Percentiles rank a stretch among this genome's conserved stretches.
These are phyloP conservation scores for Choanephora cucurbitarum DNA, from an alignment of 371 early-diverging fungal genomes.

Conservation along the genomic window DNA sequence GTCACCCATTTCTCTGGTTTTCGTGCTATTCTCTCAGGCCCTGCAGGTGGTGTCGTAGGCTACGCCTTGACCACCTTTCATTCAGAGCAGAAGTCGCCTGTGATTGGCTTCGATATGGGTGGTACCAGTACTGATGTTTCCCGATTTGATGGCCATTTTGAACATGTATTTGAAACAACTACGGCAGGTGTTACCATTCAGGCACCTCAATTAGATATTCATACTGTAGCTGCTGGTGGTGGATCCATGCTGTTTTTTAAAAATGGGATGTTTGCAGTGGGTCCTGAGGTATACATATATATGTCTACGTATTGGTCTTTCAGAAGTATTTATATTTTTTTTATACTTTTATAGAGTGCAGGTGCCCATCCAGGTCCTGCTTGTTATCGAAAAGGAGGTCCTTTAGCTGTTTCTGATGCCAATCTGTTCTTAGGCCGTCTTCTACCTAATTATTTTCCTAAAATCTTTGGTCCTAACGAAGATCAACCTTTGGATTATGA, in stretches of 20 bases:
- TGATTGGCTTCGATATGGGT: constrained; percentile 98
- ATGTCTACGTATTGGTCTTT: too few species aligned
- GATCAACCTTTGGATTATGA: constrained; percentile 77
- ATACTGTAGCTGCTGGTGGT: constrained; percentile 96
- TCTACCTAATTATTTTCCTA: constrained; percentile 87
- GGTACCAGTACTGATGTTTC: constrained; percentile 96
- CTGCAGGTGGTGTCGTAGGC: constrained; percentile 95
- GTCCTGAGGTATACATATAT: constrained; percentile 90
- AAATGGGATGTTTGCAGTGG: constrained; percentile 93
- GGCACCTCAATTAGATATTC: constrained; percentile 95
- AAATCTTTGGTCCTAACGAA: constrained; percentile 93
- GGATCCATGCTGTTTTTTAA: constrained; percentile 92
- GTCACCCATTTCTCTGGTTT: constrained; percentile 85
- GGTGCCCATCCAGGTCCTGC: constrained; percentile 96
- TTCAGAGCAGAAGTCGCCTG: constrained; percentile 55
- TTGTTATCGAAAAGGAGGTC: constrained; percentile 91
- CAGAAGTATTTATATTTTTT: too few species aligned
- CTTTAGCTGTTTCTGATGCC: constrained; percentile 92
- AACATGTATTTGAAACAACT: constrained; percentile 93
- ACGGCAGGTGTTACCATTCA: constrained; percentile 94
- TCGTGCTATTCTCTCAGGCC: constrained; percentile 91
- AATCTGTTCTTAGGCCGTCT: constrained; percentile 90
- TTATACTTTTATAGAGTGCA: constrained; percentile 72
- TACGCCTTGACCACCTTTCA: constrained; percentile 85
- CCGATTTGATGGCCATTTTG: constrained; percentile 86